Evolutionary conservation across 768 basidiomycete species (phyloP).

Genomic region (Dacryopinax primogenitus): DNA sequence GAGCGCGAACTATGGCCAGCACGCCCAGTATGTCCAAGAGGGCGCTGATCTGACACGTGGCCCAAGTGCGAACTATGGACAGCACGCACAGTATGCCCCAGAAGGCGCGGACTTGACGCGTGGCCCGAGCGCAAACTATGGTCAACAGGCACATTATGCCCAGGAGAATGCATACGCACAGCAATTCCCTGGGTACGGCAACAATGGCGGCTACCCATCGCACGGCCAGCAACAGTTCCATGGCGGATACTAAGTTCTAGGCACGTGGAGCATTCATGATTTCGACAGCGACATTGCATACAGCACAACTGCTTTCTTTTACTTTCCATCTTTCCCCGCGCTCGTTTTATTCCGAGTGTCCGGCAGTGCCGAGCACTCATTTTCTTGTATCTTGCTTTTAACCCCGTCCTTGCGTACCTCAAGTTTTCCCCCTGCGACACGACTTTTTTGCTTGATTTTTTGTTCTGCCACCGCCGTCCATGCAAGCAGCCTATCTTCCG

Average conservation of each 20-base stretch:
- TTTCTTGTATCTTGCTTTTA: not conserved
- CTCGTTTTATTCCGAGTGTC: not conserved
- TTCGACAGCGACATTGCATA: not conserved
- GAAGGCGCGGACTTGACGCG: not conserved
- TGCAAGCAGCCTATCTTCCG: not conserved
- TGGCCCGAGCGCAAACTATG: slow-evolving; percentile 3
- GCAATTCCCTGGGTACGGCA: not conserved
- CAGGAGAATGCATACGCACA: not conserved
- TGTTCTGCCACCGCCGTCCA: not conserved
- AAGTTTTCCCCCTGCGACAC: not conserved
- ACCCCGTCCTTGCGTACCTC: not conserved
- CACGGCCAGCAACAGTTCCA: slow-evolving; percentile 2
- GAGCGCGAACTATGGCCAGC: slow-evolving; percentile 1
- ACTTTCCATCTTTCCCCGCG: not conserved
- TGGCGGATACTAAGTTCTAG: not conserved
- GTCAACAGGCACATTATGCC: not conserved
- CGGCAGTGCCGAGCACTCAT: not conserved
- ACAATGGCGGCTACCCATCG: not conserved
- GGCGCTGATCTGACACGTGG: not conserved
- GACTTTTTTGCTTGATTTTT: not conserved
- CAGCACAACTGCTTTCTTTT: not conserved
- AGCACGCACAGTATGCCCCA: not conserved
- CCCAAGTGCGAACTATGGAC: not conserved
- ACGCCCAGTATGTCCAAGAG: not conserved
- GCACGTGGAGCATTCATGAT: not conserved